Percentiles rank a stretch among this genome's conserved stretches.
Conservation (phyloP, 345 rosid genomes). For the Noccaea bulbosa region DNA sequence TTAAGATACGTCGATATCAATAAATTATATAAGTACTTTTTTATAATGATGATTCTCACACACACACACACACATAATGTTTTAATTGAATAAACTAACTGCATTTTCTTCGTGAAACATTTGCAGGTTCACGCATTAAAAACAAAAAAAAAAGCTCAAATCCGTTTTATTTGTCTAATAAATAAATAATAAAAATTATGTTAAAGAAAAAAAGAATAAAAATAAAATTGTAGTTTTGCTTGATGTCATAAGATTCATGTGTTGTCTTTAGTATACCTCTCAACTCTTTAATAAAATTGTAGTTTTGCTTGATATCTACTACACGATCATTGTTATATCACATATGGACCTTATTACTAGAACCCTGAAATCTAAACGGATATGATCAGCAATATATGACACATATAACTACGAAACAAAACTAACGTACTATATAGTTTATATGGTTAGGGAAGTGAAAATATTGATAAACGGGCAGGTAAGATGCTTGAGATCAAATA, state of each 20-base stretch:
- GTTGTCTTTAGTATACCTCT: constrained; percentile 24
- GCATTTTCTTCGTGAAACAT: background rate
- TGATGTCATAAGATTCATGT: constrained; percentile 42
- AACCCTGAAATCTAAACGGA: background rate
- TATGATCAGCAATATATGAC: background rate
- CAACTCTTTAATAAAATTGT: too few species aligned
- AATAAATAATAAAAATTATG: background rate
- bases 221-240: constrained; percentile 14
- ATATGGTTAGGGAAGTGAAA: too few species aligned
- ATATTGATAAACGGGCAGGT: background rate
- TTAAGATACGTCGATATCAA: too few species aligned
- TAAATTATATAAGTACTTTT: too few species aligned
- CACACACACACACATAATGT: background rate
- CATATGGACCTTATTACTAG: background rate
- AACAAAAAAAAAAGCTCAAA: constrained; percentile 34
- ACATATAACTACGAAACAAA: background rate
- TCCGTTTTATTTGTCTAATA: constrained; percentile 22
- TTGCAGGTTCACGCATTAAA: constrained; percentile 1
- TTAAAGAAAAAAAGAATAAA: background rate
- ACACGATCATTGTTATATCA: too few species aligned
- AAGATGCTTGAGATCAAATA: background rate
- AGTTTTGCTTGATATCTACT: too few species aligned
- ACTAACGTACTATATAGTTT: too few species aligned
- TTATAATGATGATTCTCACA: too few species aligned
- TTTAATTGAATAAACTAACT: background rate